A percentile compares a stretch with the other conserved stretches of the same genome.
Evolutionary conservation across 129 eudicot genomes (phyloP).

Genomic region (Escallonia herrerae): DNA sequence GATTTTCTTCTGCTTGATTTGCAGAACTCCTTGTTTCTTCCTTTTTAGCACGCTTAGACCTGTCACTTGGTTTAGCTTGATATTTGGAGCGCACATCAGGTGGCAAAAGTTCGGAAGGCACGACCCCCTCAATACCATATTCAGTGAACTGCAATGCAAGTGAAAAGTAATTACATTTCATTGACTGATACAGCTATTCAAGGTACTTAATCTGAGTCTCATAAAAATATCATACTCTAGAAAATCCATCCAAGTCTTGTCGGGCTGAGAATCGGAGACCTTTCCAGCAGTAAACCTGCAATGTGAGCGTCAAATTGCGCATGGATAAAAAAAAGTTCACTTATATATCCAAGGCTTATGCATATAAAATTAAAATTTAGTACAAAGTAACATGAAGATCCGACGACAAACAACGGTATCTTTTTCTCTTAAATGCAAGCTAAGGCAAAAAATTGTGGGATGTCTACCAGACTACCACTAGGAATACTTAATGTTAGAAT

Average conservation of each 20-base stretch:
- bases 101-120: conserved; percentile 82
- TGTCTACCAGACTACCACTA: neutral
- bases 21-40: conserved; percentile 58
- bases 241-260: conserved; percentile 96
- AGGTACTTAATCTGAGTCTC: neutral
- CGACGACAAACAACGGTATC: neutral
- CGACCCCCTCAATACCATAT: conserved; percentile 93
- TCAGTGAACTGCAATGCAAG: conserved; percentile 66
- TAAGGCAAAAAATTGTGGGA: neutral
- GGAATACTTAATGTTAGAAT: neutral
- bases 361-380: no score
- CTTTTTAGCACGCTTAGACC: conserved; percentile 83
- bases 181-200: neutral
- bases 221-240: conserved; percentile 51
- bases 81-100: conserved; percentile 66
- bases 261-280: conserved; percentile 94
- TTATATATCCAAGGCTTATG: no score
- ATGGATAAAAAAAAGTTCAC: neutral
- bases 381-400: neutral
- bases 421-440: neutral
- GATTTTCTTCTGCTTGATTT: conserved; percentile 72
- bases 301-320: neutral
- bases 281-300: conserved; percentile 97
- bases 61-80: conserved; percentile 74
- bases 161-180: neutral